These are phyloP conservation scores for Kodamaea laetipori DNA, from an alignment of 805 yeast genomes.

Conservation along the genomic window DNA sequence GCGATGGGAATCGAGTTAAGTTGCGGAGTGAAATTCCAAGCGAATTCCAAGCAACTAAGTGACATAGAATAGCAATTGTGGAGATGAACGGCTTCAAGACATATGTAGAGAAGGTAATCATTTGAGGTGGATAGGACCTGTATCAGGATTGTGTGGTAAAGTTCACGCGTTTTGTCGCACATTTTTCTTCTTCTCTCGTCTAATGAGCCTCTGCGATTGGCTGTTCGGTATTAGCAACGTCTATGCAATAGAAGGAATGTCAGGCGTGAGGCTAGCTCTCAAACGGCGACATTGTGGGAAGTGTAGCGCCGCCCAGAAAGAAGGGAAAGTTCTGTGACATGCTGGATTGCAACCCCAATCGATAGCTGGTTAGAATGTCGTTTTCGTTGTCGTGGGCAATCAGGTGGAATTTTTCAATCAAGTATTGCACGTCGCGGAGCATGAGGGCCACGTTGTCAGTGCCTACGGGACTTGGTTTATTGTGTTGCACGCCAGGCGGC, in stretches of 20 bases:
- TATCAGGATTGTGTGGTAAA: background rate
- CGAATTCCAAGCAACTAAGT: too few species aligned
- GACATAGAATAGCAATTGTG: too few species aligned
- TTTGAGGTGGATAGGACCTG: too few species aligned
- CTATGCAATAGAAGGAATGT: background rate
- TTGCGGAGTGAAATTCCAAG: too few species aligned
- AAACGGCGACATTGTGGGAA: too few species aligned
- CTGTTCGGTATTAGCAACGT: background rate
- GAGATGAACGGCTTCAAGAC: too few species aligned
- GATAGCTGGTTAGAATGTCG: conserved; percentile 36
- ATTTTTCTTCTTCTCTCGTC: background rate
- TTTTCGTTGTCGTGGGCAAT: conserved; percentile 29
- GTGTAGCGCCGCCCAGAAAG: too few species aligned
- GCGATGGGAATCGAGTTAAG: too few species aligned
- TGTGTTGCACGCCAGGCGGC: too few species aligned
- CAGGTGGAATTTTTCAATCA: conserved; percentile 32
- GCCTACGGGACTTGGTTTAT: too few species aligned
- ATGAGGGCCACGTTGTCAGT: background rate
- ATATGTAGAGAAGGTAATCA: too few species aligned
- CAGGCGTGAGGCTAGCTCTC: background rate
- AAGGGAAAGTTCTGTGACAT: conserved; percentile 9
- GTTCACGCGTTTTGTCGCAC: background rate
- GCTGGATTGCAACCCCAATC: conserved; percentile 20
- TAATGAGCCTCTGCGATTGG: background rate
- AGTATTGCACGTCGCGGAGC: conserved; percentile 18